Evolutionary conservation across 441 rosid genomes (phyloP).

Genomic region (Bocquillonia castaneifolia): DNA sequence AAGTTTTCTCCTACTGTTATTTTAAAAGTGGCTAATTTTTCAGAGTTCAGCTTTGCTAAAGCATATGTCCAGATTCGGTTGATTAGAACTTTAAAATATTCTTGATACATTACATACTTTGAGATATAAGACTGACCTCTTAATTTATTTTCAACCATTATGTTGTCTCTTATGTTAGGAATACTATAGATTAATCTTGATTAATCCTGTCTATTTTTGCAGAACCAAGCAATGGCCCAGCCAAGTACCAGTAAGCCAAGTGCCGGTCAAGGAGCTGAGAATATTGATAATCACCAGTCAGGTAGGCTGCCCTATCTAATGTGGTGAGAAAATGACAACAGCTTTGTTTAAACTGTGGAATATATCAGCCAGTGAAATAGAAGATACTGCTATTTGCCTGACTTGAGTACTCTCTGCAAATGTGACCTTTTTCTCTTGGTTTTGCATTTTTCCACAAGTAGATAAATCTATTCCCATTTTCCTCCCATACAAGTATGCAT

Average conservation of each 20-base stretch:
- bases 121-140: background rate
- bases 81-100: background rate
- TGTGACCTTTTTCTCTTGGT: background rate
- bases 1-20: background rate
- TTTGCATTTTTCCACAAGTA: background rate
- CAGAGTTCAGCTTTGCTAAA: background rate
- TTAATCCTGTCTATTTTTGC: constrained; percentile 14
- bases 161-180: background rate
- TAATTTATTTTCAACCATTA: background rate
- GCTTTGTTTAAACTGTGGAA: background rate
- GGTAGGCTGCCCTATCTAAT: constrained; percentile 33
- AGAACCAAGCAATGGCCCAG: constrained; percentile 50
- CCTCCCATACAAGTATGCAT: too few relatives aligned
- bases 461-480: background rate
- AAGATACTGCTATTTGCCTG: constrained; percentile 10
- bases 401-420: background rate
- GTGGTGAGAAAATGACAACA: background rate
- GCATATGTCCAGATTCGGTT: background rate
- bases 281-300: constrained; percentile 37
- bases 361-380: background rate
- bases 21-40: background rate
- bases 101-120: background rate
- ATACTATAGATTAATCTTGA: background rate
- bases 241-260: constrained; percentile 52
- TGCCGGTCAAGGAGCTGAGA: constrained; percentile 40